Conservation (phyloP, 2,329 filamentous ascomycete genomes). For the Penicillium crustosum region DNA sequence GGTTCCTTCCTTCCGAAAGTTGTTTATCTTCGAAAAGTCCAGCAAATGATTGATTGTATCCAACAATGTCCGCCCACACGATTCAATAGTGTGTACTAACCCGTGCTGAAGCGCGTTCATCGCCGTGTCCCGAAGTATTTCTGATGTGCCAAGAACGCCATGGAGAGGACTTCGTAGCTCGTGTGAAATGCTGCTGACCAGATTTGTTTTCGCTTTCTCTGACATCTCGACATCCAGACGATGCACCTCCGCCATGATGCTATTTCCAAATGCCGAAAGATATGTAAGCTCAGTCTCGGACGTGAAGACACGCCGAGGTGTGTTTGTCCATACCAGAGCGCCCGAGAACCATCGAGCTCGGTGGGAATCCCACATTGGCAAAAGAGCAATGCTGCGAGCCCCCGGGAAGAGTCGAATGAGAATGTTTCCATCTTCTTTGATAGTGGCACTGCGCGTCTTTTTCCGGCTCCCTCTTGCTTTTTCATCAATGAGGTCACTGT, state of each 20-base stretch:
- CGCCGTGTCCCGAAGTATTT: conserved; percentile 34
- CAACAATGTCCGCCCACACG: conserved; percentile 44
- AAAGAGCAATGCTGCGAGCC: conserved; percentile 31
- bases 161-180: conserved; percentile 40
- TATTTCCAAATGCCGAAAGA: conserved; percentile 33
- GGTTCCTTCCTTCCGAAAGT: background rate
- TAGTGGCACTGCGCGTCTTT: conserved; percentile 14
- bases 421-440: conserved; percentile 17
- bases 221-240: conserved; percentile 33
- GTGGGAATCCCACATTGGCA: conserved; percentile 36
- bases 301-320: conserved; percentile 23
- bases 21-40: conserved; percentile 24
- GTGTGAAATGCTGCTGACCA: conserved; percentile 38
- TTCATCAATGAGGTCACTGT: background rate
- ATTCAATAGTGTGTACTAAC: conserved; percentile 39
- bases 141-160: conserved; percentile 36
- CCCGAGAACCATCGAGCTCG: conserved; percentile 33
- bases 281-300: conserved; percentile 31
- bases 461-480: background rate
- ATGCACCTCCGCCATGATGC: conserved; percentile 36
- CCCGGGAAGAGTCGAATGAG: conserved; percentile 25
- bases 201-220: conserved; percentile 34
- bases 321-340: conserved; percentile 30
- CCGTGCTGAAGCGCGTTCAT: conserved; percentile 30
- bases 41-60: conserved; percentile 45